Percentiles rank a stretch among this genome's conserved stretches.
Conservation (phyloP, 768 basidiomycete species). For the Lentinula sp. region DNA sequence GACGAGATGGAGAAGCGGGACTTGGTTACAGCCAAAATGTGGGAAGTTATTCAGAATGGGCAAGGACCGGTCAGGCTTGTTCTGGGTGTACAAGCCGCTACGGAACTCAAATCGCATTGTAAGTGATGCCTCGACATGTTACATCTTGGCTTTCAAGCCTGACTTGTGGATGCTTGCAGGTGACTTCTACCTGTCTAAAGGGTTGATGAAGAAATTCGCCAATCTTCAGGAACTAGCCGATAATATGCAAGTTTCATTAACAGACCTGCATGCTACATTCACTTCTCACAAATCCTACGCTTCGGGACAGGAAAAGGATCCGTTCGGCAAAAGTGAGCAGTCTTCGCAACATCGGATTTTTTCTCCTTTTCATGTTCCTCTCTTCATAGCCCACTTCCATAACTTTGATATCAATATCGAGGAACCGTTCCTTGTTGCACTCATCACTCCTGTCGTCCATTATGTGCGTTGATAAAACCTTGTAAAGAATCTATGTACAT, state of each 20-base stretch:
- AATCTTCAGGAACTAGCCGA: conserved; percentile 14
- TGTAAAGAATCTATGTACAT: not conserved
- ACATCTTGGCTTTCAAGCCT: not conserved
- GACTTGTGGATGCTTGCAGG: conserved; percentile 8
- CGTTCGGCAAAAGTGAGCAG: conserved; percentile 11
- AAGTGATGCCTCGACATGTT: not conserved
- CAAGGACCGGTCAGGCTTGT: conserved; percentile 17
- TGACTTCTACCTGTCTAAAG: conserved; percentile 20
- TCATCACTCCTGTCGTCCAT: conserved; percentile 21
- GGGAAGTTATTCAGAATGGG: conserved; percentile 13
- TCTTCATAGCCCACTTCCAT: conserved; percentile 5
- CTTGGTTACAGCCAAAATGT: conserved; percentile 17
- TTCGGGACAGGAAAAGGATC: conserved; percentile 13
- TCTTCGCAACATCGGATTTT: not conserved
- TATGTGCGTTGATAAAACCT: conserved; percentile 12
- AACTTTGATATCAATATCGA: conserved; percentile 9
- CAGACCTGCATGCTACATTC: conserved; percentile 11
- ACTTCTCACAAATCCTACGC: conserved; percentile 8
- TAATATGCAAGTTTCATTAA: conserved; percentile 11
- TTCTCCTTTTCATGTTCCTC: not conserved
- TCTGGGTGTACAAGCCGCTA: conserved; percentile 12
- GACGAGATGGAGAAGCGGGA: conserved; percentile 66
- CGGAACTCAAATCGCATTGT: conserved; percentile 17
- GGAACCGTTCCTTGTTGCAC: conserved; percentile 16
- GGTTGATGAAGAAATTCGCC: conserved; percentile 18